These are phyloP conservation scores for Yamadazyma sp. DNA, from an alignment of 1,139 yeast genomes.

Conservation along the genomic window DNA sequence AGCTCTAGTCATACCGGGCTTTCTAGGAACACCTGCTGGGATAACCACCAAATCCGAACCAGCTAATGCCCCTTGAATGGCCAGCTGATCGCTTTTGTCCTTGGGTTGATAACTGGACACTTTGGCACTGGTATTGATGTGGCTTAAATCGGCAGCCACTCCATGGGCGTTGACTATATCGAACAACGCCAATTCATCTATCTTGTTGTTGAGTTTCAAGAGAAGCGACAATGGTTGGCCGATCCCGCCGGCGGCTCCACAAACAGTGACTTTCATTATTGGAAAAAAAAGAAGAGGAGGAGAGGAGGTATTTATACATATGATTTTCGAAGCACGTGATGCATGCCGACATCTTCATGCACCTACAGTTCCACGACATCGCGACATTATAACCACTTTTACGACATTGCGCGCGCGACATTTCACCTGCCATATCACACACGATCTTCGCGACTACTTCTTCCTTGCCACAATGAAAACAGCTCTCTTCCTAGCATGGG, in stretches of 20 bases:
- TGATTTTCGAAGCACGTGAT: too few relatives aligned
- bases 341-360: background rate
- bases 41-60: conserved; percentile 62
- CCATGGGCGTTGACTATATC: conserved; percentile 72
- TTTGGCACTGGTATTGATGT: conserved; percentile 60
- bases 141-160: conserved; percentile 73
- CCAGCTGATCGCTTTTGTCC: conserved; percentile 46
- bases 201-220: conserved; percentile 55
- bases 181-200: conserved; percentile 57
- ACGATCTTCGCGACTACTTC: too few relatives aligned
- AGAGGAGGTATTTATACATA: conserved; percentile 2
- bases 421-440: too few relatives aligned
- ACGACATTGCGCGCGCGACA: background rate
- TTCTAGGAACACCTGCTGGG: conserved; percentile 84
- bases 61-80: conserved; percentile 49
- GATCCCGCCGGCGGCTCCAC: conserved; percentile 82
- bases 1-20: conserved; percentile 80
- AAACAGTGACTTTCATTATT: conserved; percentile 62
- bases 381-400: background rate
- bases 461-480: background rate
- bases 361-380: too few relatives aligned
- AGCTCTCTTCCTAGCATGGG: background rate
- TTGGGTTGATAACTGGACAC: conserved; percentile 59
- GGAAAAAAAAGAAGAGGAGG: background rate
- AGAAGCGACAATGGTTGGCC: conserved; percentile 74